phyloP scores from a whole-genome alignment of 1,284 basidiomycete species.

The Ustilago trichophora region DNA sequence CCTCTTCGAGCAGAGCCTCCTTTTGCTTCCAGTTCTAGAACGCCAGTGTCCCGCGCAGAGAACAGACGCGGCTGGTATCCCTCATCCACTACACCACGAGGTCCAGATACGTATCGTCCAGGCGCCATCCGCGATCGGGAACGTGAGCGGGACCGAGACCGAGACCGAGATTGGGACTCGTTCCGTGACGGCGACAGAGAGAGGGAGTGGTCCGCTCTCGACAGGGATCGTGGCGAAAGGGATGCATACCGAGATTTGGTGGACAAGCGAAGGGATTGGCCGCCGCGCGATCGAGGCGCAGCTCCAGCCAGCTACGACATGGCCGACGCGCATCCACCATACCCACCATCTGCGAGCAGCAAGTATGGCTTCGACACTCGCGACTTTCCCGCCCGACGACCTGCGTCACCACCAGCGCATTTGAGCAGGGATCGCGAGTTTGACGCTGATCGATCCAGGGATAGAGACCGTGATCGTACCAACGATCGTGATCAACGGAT shows the following conservation, averaged over 20 bases:
- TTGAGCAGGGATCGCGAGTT: slow-evolving; percentile 21
- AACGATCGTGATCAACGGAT: slow-evolving; percentile 24
- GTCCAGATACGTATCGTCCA: slow-evolving; percentile 37
- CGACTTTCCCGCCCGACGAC: slow-evolving; percentile 25
- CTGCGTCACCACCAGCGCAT: slow-evolving; percentile 19
- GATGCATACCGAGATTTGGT: slow-evolving; percentile 21
- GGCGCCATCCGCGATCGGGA: slow-evolving; percentile 34
- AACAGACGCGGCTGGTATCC: slow-evolving; percentile 28
- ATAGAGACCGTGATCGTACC: slow-evolving; percentile 29
- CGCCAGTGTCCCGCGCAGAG: slow-evolving; percentile 24
- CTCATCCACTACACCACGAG: slow-evolving; percentile 15
- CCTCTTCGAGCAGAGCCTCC: slow-evolving; percentile 20
- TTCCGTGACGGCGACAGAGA: slow-evolving; percentile 43
- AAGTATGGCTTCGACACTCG: slow-evolving; percentile 33
- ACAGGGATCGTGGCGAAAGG: slow-evolving; percentile 35
- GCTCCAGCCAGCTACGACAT: slow-evolving; percentile 8
- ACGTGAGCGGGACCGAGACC: too few species aligned
- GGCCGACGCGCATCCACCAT: slow-evolving; percentile 12
- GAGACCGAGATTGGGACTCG: slow-evolving; percentile 40
- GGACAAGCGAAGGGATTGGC: slow-evolving; percentile 31
- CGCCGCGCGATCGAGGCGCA: slow-evolving; percentile 9
- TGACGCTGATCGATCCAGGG: slow-evolving; percentile 38
- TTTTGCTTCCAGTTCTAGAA: slow-evolving; percentile 13
- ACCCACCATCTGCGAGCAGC: slow-evolving; percentile 13
- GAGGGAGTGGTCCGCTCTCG: slow-evolving; percentile 27